Evolutionary conservation across 176 grass and related monocot species (phyloP), one percentile per base, ranked within the genome.

Genomic region (Zea luxurians): DNA sequence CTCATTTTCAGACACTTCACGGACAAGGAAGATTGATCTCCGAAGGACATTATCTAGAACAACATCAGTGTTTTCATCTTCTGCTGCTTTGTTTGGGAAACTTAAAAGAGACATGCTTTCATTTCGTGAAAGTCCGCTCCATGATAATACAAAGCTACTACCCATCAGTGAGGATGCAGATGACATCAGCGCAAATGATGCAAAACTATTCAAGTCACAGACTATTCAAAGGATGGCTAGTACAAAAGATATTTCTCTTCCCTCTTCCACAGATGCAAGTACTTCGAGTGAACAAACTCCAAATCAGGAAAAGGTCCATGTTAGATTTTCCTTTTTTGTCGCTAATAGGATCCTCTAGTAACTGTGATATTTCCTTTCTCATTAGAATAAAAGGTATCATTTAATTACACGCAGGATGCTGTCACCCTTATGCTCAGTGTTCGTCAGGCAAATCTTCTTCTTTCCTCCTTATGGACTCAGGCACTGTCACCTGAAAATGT

Each of bases 11-110:
- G 75, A 71, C 46, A 81, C 49, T 68, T 75, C 64, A 9, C 83
- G 66, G 13, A 47, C 71, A 73, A 84, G 43, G 68, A 77, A 77
- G 61, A 53, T 61, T 83, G 83, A 90, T 84, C 70, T 98, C 68
- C 80, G 77, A 38, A 83, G 91, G 70, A 94, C 95, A 15, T 86
- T 98, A 63, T 92, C 91, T 35, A 86, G 91, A 67, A 88, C 87
- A 65, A 86, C 91, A 18, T 98, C 95, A 35, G 95, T 98, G 18
- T 98, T 98, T 84, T 94, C 95, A 70, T 98, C 95, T 77, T 98
- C 95, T 13, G 89, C 95, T 84, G 91, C 95, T 86, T 64, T 98
- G 70, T 98, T 98, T 84, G 89, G 91, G 69, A 98, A 98, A 78
- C 69, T 98, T 73, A 89, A 88, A 86, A 92, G 87, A 88, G 89